A percentile compares a stretch with the other conserved stretches of the same genome.
These are phyloP conservation scores for Tephrocybe sp. DNA, from an alignment of 768 basidiomycete genomes.

Conservation along the genomic window DNA sequence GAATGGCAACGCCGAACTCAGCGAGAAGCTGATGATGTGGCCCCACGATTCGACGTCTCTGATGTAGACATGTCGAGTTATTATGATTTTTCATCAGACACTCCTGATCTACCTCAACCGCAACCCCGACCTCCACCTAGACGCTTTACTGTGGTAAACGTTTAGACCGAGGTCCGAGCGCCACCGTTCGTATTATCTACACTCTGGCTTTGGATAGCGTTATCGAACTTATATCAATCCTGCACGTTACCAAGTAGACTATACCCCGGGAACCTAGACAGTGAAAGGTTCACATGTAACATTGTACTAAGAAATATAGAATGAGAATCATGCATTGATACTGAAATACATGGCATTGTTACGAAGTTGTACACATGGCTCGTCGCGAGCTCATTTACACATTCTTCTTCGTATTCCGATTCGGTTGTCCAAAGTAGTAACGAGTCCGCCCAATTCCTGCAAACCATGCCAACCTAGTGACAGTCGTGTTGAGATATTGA, in stretches of 20 bases:
- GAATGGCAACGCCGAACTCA: constrained; percentile 28
- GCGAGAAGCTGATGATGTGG: constrained; percentile 20
- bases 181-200: too few species aligned
- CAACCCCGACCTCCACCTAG: constrained; percentile 20
- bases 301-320: constrained; percentile 2
- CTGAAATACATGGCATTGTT: background rate
- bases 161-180: constrained; percentile 9
- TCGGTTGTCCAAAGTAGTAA: constrained; percentile 15
- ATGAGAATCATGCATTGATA: background rate
- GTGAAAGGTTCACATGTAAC: background rate
- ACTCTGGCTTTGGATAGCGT: too few species aligned
- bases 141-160: constrained; percentile 31
- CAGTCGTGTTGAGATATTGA: background rate
- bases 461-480: constrained; percentile 19
- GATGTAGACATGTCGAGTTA: constrained; percentile 30
- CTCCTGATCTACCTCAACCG: constrained; percentile 15
- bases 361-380: background rate
- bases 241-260: background rate
- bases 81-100: constrained; percentile 26
- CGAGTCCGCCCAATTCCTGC: constrained; percentile 19
- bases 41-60: constrained; percentile 23
- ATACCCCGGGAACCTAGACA: background rate
- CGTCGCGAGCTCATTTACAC: constrained; percentile 1
- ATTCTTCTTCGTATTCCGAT: background rate
- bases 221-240: too few species aligned